Evolutionary conservation across 179 eudicot species (phyloP).

Genomic region (Spinacia oleracea): DNA sequence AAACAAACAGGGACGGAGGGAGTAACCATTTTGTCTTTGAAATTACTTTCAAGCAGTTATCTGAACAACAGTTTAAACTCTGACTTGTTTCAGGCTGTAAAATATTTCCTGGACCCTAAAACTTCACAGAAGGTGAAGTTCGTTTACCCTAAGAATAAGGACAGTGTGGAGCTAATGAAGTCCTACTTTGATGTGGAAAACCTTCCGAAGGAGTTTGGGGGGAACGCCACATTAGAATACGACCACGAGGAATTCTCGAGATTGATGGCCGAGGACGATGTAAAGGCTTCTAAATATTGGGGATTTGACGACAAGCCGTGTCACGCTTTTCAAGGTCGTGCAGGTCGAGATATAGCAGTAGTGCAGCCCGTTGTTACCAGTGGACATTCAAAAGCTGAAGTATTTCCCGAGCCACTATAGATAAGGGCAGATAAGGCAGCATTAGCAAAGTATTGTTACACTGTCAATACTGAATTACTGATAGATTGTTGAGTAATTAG

Average conservation of each 20-base stretch:
- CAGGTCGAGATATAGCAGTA: slow-evolving; percentile 17
- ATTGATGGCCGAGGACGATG: slow-evolving; percentile 58
- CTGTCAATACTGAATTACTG: too few relatives aligned
- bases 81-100: slow-evolving; percentile 56
- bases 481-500: slow-evolving; percentile 1
- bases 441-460: background rate
- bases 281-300: slow-evolving; percentile 51
- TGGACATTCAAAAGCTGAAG: slow-evolving; percentile 53
- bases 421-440: too few relatives aligned
- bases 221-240: slow-evolving; percentile 56
- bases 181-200: slow-evolving; percentile 77
- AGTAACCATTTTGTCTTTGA: background rate
- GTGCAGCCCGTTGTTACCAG: slow-evolving; percentile 24
- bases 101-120: slow-evolving; percentile 86
- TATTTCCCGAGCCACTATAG: slow-evolving; percentile 63
- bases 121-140: slow-evolving; percentile 89
- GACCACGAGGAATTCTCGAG: slow-evolving; percentile 64
- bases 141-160: slow-evolving; percentile 79
- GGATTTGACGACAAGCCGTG: slow-evolving; percentile 49
- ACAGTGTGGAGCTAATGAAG: slow-evolving; percentile 80
- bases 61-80: slow-evolving; percentile 4
- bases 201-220: slow-evolving; percentile 80
- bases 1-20: too few relatives aligned
- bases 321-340: slow-evolving; percentile 13
- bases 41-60: background rate